A percentile compares a stretch with the other conserved stretches of the same genome.
phyloP scores from a whole-genome alignment of 768 basidiomycete genomes.

The Auriscalpium vulgare region DNA sequence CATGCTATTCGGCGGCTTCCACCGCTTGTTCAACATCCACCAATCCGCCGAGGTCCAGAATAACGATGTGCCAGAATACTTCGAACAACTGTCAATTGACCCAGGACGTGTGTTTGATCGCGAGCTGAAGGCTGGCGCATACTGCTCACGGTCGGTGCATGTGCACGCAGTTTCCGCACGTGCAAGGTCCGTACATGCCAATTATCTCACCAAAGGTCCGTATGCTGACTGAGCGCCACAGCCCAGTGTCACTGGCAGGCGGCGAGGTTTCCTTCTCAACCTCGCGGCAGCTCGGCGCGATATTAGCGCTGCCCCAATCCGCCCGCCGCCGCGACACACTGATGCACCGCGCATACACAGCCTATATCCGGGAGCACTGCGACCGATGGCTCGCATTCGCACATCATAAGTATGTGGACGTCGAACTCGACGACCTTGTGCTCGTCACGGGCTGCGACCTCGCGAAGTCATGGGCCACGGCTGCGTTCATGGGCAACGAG shows the following conservation, averaged over 20 bases:
- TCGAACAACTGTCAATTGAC: neutral
- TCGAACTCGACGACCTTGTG: constrained; percentile 11
- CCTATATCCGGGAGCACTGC: constrained; percentile 11
- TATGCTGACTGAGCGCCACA: neutral
- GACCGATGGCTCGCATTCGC: constrained; percentile 11
- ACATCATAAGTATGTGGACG: neutral
- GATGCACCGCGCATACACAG: neutral
- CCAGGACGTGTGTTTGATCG: neutral
- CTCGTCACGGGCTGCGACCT: constrained; percentile 14
- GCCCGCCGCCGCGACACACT: neutral
- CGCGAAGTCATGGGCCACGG: constrained; percentile 12
- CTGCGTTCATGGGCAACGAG: constrained; percentile 5
- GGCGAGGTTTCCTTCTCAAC: neutral
- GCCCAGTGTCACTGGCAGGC: neutral
- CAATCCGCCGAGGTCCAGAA: neutral
- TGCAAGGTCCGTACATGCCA: neutral
- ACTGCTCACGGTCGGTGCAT: constrained; percentile 2
- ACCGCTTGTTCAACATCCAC: constrained; percentile 16
- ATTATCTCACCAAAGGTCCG: neutral
- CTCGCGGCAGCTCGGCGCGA: constrained; percentile 7
- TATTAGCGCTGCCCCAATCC: neutral
- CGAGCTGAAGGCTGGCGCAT: neutral
- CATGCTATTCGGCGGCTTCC: constrained; percentile 11
- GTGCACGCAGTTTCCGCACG: neutral
- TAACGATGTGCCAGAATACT: constrained; percentile 4